Conservation (phyloP, 805 yeast species). For the Metschnikowia gruessii region DNA sequence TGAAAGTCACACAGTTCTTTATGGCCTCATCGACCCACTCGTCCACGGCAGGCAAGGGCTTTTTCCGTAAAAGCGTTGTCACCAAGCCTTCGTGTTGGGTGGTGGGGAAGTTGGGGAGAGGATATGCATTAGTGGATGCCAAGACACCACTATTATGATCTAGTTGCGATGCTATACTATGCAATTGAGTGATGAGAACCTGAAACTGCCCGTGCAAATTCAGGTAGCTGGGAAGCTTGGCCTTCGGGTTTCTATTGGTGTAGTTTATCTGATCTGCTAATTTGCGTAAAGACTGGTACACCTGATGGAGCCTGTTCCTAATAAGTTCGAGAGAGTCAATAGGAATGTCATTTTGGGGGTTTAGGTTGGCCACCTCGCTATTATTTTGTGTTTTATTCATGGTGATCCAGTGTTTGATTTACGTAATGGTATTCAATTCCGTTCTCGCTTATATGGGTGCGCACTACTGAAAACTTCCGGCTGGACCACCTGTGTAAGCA, state of each 20-base stretch:
- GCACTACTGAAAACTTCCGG: background rate
- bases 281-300: constrained; percentile 39
- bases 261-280: constrained; percentile 37
- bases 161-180: constrained; percentile 69
- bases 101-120: constrained; percentile 81
- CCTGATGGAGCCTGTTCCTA: constrained; percentile 41
- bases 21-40: constrained; percentile 62
- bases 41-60: constrained; percentile 85
- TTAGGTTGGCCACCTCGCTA: constrained; percentile 40
- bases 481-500: too few relatives aligned
- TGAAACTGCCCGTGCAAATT: constrained; percentile 81
- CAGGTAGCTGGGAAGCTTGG: constrained; percentile 47
- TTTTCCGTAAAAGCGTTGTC: constrained; percentile 82
- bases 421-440: too few relatives aligned
- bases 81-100: constrained; percentile 78
- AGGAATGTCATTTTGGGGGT: constrained; percentile 29
- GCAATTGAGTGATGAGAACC: constrained; percentile 77
- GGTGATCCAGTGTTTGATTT: background rate
- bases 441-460: background rate
- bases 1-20: constrained; percentile 19
- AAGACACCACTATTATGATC: constrained; percentile 58
- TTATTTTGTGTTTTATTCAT: constrained; percentile 13
- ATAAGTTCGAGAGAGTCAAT: constrained; percentile 40
- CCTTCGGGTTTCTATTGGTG: constrained; percentile 36
- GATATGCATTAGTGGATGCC: constrained; percentile 71